Evolutionary conservation across 306 rosid species (phyloP).

Genomic region (Hylodesmum podocarpum): DNA sequence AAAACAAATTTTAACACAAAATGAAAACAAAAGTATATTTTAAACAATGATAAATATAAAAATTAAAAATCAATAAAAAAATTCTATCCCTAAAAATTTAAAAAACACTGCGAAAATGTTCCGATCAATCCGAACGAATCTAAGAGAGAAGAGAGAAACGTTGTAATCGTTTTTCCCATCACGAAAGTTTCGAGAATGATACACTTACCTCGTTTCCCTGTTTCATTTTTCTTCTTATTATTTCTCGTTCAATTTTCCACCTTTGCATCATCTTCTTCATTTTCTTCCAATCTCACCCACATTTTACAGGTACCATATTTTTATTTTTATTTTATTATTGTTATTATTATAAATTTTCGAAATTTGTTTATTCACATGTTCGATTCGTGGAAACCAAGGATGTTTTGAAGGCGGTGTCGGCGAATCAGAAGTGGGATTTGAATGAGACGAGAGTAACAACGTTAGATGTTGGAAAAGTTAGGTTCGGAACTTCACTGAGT

Average conservation of each 20-base stretch:
- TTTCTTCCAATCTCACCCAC: slow-evolving; percentile 29
- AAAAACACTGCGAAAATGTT: too few relatives aligned
- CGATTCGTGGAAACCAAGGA: slow-evolving; percentile 48
- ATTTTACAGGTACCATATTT: slow-evolving; percentile 55
- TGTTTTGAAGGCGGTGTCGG: slow-evolving; percentile 65
- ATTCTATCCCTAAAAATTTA: too few relatives aligned
- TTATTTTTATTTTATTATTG: background rate
- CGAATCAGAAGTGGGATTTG: slow-evolving; percentile 60
- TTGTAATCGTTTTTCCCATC: background rate
- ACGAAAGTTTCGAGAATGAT: slow-evolving; percentile 10
- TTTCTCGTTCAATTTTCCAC: slow-evolving; percentile 38
- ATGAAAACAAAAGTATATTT: too few relatives aligned
- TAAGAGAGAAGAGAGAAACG: background rate
- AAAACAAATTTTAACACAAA: too few relatives aligned
- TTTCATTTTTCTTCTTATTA: slow-evolving; percentile 33
- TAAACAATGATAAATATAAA: too few relatives aligned
- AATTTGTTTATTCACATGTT: too few relatives aligned
- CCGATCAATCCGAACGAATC: background rate
- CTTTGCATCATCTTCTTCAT: slow-evolving; percentile 32
- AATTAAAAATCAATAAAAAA: too few relatives aligned
- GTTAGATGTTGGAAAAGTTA: slow-evolving; percentile 54
- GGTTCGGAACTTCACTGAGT: slow-evolving; percentile 51
- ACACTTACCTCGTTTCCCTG: background rate
- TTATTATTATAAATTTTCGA: background rate
- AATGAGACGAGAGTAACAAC: slow-evolving; percentile 44